A percentile compares a stretch with the other conserved stretches of the same genome.
Evolutionary conservation across 176 grass and related monocot genomes (phyloP).

Genomic region (Puya raimondii): DNA sequence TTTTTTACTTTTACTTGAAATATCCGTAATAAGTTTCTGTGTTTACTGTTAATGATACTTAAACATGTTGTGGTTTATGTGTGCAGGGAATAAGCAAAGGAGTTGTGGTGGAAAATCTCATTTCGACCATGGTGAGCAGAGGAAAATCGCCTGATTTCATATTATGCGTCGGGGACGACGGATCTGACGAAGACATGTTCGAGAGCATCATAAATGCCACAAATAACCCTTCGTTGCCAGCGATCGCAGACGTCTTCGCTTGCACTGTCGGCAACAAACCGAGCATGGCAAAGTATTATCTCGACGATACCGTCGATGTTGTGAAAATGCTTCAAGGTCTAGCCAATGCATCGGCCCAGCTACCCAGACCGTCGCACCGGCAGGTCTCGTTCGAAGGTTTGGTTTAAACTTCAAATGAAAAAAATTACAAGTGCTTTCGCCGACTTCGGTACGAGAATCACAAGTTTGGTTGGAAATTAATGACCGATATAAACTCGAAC

Average conservation of each 20-base stretch:
- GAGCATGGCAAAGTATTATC: constrained; percentile 96
- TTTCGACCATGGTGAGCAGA: constrained; percentile 41
- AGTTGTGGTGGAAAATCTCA: constrained; percentile 49
- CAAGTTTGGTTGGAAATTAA: no score
- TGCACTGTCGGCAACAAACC: constrained; percentile 95
- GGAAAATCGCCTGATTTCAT: constrained; percentile 61
- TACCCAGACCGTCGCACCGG: background rate
- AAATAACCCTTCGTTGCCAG: constrained; percentile 35
- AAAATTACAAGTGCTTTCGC: no score
- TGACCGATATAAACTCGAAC: no score
- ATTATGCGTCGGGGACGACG: constrained; percentile 86
- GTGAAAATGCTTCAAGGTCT: constrained; percentile 89
- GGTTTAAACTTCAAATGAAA: constrained; percentile 24
- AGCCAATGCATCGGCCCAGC: constrained; percentile 28
- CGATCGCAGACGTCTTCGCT: constrained; percentile 72
- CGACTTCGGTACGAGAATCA: no score
- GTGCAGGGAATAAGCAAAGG: constrained; percentile 97
- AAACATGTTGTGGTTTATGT: constrained; percentile 3
- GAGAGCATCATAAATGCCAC: constrained; percentile 72
- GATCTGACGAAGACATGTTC: constrained; percentile 97
- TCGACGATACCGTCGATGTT: constrained; percentile 86
- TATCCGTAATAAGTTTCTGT: background rate
- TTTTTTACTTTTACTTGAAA: background rate
- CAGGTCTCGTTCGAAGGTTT: constrained; percentile 71
- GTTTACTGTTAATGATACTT: background rate